Evolutionary conservation across 257 asterid genomes (phyloP).

Genomic region (Eustoma russellianum): DNA sequence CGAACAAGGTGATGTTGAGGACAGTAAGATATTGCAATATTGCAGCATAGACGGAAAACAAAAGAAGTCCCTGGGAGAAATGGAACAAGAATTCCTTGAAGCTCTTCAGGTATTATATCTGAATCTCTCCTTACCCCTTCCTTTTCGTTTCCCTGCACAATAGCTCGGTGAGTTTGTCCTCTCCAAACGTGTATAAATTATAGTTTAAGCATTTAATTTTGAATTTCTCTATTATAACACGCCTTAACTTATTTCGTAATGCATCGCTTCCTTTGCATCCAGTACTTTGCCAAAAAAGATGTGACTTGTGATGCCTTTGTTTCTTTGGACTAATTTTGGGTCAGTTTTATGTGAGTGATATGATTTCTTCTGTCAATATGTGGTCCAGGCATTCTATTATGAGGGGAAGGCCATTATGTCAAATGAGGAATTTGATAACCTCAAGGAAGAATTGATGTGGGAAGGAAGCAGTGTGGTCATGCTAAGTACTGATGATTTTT

Average conservation of each 20-base stretch:
- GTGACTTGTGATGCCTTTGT: too few relatives aligned
- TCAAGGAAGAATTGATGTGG: slow-evolving; percentile 98
- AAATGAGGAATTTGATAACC: slow-evolving; percentile 91
- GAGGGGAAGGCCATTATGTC: slow-evolving; percentile 96
- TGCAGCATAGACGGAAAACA: slow-evolving; percentile 59
- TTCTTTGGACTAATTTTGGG: too few relatives aligned
- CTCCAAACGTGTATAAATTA: too few relatives aligned
- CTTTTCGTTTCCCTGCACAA: neutral
- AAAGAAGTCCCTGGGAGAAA: slow-evolving; percentile 75
- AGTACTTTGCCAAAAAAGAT: too few relatives aligned
- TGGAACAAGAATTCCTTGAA: slow-evolving; percentile 93
- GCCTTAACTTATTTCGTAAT: too few relatives aligned
- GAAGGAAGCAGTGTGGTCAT: slow-evolving; percentile 98
- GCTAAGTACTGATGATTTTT: slow-evolving; percentile 58
- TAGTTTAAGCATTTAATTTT: too few relatives aligned
- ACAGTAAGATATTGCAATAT: slow-evolving; percentile 69
- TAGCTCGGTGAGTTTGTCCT: too few relatives aligned
- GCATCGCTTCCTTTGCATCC: too few relatives aligned
- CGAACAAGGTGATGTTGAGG: slow-evolving; percentile 53
- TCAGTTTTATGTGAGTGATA: neutral
- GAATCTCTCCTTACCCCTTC: neutral
- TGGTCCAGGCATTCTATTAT: slow-evolving; percentile 69
- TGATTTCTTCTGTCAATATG: slow-evolving; percentile 2
- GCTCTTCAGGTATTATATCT: slow-evolving; percentile 55
- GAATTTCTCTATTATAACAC: neutral